These are phyloP conservation scores for Isochrysis galbana DNA, from an alignment of 78 protist species.

Conservation along the genomic window DNA sequence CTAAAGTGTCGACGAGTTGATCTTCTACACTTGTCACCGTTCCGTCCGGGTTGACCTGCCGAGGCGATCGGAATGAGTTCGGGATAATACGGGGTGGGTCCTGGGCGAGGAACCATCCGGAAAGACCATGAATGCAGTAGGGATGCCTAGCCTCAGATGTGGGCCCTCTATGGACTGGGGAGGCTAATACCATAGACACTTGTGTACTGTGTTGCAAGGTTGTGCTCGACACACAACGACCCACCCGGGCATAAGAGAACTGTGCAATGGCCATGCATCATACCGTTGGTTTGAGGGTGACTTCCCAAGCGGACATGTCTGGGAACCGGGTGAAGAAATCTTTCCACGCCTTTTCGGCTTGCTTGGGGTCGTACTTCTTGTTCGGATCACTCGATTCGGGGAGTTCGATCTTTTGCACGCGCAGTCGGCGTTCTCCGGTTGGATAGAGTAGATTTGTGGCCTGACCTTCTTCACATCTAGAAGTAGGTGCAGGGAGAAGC, in stretches of 20 bases:
- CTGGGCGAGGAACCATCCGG: too few species aligned
- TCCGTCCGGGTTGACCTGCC: background rate
- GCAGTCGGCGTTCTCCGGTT: background rate
- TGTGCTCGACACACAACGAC: too few species aligned
- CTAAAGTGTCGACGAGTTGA: background rate
- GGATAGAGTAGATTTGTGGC: background rate
- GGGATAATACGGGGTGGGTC: too few species aligned
- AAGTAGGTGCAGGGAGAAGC: background rate
- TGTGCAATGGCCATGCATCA: too few species aligned
- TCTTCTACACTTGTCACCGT: background rate
- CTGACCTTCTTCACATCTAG: background rate
- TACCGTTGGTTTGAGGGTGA: background rate
- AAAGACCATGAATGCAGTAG: too few species aligned
- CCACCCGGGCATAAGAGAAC: too few species aligned
- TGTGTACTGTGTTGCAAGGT: too few species aligned
- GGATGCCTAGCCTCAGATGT: too few species aligned
- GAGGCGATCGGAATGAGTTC: too few species aligned
- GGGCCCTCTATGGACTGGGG: too few species aligned
- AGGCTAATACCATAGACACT: too few species aligned
- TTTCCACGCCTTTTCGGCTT: background rate
- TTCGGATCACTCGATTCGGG: background rate
- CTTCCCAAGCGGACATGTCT: background rate
- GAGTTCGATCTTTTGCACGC: background rate
- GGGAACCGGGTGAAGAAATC: background rate
- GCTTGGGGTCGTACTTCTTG: background rate